Evolutionary conservation across 768 basidiomycete species (phyloP).

Genomic region (Podaxis pistillaris): DNA sequence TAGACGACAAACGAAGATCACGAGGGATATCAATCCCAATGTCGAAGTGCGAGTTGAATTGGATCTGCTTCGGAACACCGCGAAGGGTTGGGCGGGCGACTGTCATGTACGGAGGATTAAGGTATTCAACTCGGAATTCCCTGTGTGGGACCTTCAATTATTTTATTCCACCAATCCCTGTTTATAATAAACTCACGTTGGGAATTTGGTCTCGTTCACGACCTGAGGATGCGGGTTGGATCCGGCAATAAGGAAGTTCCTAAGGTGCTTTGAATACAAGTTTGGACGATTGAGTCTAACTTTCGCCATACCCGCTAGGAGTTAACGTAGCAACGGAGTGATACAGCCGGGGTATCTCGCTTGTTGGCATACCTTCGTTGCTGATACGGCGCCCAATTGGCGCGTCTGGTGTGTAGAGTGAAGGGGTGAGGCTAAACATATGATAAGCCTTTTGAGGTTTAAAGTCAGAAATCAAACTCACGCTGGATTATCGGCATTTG

Average conservation of each 20-base stretch:
- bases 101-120: constrained; percentile 41
- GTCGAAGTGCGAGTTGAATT: constrained; percentile 33
- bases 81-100: constrained; percentile 30
- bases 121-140: constrained; percentile 42
- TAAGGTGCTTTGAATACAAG: constrained; percentile 15
- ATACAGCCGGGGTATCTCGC: constrained; percentile 52
- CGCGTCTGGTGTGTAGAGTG: constrained; percentile 44
- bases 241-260: constrained; percentile 7
- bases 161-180: not conserved
- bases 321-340: constrained; percentile 59
- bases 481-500: constrained; percentile 31
- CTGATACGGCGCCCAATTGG: constrained; percentile 41
- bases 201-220: constrained; percentile 26
- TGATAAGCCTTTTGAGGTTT: not conserved
- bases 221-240: constrained; percentile 16
- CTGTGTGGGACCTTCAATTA: constrained; percentile 8
- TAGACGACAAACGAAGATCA: constrained; percentile 22
- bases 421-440: constrained; percentile 31
- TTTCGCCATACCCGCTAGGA: constrained; percentile 42
- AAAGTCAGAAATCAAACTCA: constrained; percentile 12
- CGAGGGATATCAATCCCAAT: constrained; percentile 30
- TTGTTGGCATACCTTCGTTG: constrained; percentile 39
- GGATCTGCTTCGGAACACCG: constrained; percentile 33
- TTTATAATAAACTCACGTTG: constrained; percentile 18
- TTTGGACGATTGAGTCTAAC: not conserved